A percentile compares a stretch with the other conserved stretches of the same genome.
phyloP scores from a whole-genome alignment of 441 rosid genomes.

The Mallotus repandus region DNA sequence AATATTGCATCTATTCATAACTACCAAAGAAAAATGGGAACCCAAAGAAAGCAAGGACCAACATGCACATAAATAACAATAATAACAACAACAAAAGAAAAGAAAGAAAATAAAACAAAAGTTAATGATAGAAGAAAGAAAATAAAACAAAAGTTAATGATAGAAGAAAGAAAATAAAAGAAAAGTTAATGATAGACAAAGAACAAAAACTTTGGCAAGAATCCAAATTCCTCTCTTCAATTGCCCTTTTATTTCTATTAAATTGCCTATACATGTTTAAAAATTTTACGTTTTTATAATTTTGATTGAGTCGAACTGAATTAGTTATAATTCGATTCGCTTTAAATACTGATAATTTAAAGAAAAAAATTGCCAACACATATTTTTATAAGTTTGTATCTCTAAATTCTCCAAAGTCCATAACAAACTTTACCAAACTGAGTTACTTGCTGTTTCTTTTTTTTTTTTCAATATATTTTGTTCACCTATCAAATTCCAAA shows the following conservation, averaged over 20 bases:
- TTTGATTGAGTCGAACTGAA: too few species aligned
- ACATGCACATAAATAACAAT: background rate
- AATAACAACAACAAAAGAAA: background rate
- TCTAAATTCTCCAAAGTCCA: conserved; percentile 35
- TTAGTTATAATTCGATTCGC: too few species aligned
- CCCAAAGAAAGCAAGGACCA: conserved; percentile 12
- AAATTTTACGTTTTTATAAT: too few species aligned
- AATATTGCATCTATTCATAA: conserved; percentile 1
- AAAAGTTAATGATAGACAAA: background rate
- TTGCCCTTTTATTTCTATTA: background rate
- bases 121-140: background rate
- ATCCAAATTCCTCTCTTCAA: background rate
- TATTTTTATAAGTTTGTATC: background rate
- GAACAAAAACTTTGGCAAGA: background rate
- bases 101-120: background rate
- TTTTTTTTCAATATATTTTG: conserved; percentile 28
- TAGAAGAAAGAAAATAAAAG: background rate
- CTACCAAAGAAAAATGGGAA: conserved; percentile 18
- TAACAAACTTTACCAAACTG: conserved; percentile 51
- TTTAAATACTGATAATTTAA: too few species aligned
- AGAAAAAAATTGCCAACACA: background rate
- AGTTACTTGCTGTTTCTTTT: conserved; percentile 6
- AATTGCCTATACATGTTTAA: background rate
- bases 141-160: background rate
- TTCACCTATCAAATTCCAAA: conserved; percentile 42